Evolutionary conservation across 495 filamentous ascomycete species (phyloP).

Genomic region (Trichoderma erinaceum): DNA sequence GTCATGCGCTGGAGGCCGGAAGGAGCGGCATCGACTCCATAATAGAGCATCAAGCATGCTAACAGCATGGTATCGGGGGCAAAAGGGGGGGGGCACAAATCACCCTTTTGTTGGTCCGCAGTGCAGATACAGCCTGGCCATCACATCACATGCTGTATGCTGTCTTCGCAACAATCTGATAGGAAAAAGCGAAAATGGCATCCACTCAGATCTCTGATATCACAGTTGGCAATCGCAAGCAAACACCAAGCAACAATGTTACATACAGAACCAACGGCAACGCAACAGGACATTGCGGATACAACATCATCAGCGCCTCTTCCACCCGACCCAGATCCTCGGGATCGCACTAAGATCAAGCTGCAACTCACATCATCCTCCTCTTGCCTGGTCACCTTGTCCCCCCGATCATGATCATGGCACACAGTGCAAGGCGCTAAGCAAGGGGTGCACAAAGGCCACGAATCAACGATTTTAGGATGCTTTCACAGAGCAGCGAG

Average conservation of each 20-base stretch:
- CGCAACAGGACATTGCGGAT: neutral
- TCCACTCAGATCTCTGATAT: neutral
- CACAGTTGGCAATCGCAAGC: neutral
- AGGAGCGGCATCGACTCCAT: too few species aligned
- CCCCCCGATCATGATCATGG: neutral
- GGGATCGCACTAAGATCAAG: neutral
- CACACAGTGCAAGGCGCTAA: constrained; percentile 13
- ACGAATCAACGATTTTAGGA: neutral
- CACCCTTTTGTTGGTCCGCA: too few species aligned
- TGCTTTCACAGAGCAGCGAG: too few species aligned
- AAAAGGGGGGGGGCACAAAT: too few species aligned
- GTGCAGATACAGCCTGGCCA: too few species aligned
- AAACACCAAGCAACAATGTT: neutral
- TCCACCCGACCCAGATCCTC: neutral
- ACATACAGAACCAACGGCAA: too few species aligned
- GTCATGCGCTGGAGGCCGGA: too few species aligned
- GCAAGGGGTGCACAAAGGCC: constrained; percentile 2
- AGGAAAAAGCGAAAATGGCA: too few species aligned
- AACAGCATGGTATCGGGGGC: too few species aligned
- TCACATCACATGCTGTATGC: too few species aligned
- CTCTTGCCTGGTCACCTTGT: neutral
- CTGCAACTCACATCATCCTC: neutral
- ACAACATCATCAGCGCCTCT: neutral
- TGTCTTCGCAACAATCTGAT: too few species aligned
- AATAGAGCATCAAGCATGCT: too few species aligned